Evolutionary conservation across 495 filamentous ascomycete genomes (phyloP).

Genomic region (Aspergillus panamensis): DNA sequence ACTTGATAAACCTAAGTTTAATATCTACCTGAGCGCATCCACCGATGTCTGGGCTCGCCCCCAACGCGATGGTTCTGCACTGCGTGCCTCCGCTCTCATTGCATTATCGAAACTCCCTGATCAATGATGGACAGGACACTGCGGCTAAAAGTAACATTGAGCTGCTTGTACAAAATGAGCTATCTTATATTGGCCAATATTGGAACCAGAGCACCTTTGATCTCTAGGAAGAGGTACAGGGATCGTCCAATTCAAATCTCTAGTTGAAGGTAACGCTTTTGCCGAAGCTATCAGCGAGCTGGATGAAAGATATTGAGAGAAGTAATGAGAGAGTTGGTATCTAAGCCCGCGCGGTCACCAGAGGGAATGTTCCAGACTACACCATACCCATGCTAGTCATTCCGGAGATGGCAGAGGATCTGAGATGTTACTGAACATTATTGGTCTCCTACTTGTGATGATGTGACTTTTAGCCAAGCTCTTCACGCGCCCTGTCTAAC

Average conservation of each 20-base stretch:
- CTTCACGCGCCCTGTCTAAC: conserved; percentile 44
- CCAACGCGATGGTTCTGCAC: conserved; percentile 57
- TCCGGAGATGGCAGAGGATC: no score
- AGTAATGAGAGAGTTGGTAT: no score
- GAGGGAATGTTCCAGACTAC: no score
- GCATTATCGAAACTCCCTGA: conserved; percentile 36
- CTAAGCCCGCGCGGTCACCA: no score
- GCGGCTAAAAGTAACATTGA: conserved; percentile 42
- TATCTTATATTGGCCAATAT: conserved; percentile 66
- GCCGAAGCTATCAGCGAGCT: conserved; percentile 43
- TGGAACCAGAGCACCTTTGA: conserved; percentile 55
- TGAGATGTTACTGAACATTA: conserved; percentile 45
- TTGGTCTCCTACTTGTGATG: conserved; percentile 50
- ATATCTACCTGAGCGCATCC: conserved; percentile 51
- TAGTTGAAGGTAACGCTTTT: conserved; percentile 62
- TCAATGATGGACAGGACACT: conserved; percentile 39
- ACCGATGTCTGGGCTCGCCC: conserved; percentile 59
- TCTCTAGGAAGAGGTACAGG: conserved; percentile 70
- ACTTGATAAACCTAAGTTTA: conserved; percentile 62
- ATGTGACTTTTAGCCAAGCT: conserved; percentile 50
- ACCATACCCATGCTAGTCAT: no score
- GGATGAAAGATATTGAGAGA: no score
- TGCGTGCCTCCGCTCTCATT: conserved; percentile 40
- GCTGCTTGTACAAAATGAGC: conserved; percentile 55
- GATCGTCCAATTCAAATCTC: conserved; percentile 51